These are phyloP conservation scores for Colletotrichum horii DNA, from an alignment of 2,329 filamentous ascomycete species.

Conservation along the genomic window DNA sequence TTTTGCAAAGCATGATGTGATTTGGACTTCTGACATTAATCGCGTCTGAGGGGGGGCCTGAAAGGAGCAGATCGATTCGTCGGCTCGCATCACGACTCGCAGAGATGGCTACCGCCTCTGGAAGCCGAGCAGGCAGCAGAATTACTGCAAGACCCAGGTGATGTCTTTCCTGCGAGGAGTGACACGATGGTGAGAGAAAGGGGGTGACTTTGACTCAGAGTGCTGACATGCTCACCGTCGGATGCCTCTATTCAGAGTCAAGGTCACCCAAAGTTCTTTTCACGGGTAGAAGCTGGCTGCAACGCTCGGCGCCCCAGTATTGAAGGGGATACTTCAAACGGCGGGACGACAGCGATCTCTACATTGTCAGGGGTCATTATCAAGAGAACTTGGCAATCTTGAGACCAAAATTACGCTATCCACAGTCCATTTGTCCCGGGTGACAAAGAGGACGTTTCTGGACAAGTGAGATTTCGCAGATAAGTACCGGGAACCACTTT, in stretches of 20 bases:
- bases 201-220: not conserved
- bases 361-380: not conserved
- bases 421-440: too few species aligned
- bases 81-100: not conserved
- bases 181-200: not conserved
- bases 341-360: not conserved
- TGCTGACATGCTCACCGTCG: not conserved
- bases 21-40: not conserved
- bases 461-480: not conserved
- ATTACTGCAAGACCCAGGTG: not conserved
- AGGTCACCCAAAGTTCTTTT: not conserved
- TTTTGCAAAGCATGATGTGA: not conserved
- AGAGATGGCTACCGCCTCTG: not conserved
- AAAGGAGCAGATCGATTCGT: not conserved
- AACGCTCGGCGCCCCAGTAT: not conserved
- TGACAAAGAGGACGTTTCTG: not conserved
- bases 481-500: not conserved
- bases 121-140: constrained; percentile 8
- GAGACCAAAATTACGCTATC: not conserved
- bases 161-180: not conserved
- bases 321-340: not conserved
- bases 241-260: not conserved
- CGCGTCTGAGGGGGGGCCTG: not conserved
- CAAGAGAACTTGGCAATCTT: not conserved
- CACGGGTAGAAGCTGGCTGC: not conserved